Conservation (phyloP, 352 stramenopile species). For the Blastocystis sp. region DNA sequence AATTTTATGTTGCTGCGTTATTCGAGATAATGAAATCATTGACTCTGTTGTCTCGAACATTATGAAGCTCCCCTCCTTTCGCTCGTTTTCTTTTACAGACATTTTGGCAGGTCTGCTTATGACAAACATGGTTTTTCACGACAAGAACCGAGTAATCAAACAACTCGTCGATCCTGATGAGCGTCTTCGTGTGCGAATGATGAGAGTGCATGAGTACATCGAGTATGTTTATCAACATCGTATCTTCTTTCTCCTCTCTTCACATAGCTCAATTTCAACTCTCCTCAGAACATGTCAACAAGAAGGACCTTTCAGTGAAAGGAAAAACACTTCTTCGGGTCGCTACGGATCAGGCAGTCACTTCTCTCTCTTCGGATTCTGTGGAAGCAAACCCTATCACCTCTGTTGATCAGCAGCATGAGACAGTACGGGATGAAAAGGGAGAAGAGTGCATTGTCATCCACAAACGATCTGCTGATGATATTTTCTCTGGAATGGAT, state of each 20-base stretch:
- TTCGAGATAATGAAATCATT: slow-evolving; percentile 24
- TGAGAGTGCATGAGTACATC: slow-evolving; percentile 38
- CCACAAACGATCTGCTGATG: neutral
- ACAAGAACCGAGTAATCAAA: neutral
- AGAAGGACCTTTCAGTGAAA: neutral
- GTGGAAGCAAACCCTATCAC: neutral
- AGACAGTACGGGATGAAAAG: neutral
- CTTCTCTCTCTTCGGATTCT: neutral
- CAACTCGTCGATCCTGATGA: neutral
- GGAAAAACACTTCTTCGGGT: neutral
- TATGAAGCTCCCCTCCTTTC: neutral
- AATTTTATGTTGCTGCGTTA: neutral
- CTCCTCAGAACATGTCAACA: neutral
- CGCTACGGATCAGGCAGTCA: neutral
- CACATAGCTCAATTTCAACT: neutral
- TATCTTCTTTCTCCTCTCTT: neutral
- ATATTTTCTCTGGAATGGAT: slow-evolving; percentile 10
- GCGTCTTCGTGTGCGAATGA: neutral
- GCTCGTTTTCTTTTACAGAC: neutral
- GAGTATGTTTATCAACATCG: neutral
- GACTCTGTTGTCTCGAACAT: slow-evolving; percentile 4
- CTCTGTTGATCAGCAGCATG: neutral
- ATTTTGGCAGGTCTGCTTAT: slow-evolving; percentile 1
- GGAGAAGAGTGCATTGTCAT: neutral
- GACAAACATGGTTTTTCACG: slow-evolving; percentile 35